These are phyloP conservation scores for Sarcodon sp. DNA, from an alignment of 768 basidiomycete species.

Conservation along the genomic window DNA sequence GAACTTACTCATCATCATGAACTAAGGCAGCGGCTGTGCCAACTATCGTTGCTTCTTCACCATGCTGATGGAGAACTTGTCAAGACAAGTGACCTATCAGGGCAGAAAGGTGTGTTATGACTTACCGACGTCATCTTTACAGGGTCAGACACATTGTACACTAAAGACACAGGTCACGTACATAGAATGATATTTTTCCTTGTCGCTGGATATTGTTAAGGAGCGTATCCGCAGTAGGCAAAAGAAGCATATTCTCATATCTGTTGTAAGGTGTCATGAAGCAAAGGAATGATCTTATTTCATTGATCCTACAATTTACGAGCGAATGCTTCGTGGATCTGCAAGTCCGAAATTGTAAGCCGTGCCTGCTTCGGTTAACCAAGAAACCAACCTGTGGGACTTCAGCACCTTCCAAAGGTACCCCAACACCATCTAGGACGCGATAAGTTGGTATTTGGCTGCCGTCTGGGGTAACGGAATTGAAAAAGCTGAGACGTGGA, in stretches of 20 bases:
- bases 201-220: constrained; percentile 90
- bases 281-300: not conserved
- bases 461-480: constrained; percentile 50
- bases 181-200: constrained; percentile 87
- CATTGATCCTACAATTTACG: constrained; percentile 36
- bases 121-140: constrained; percentile 73
- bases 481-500: constrained; percentile 65
- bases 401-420: constrained; percentile 58
- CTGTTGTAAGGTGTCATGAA: constrained; percentile 16
- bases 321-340: constrained; percentile 63
- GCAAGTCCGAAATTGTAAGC: constrained; percentile 3
- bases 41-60: constrained; percentile 84
- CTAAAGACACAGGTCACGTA: constrained; percentile 21
- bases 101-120: constrained; percentile 1
- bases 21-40: constrained; percentile 83
- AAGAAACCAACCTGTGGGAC: constrained; percentile 51
- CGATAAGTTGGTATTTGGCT: constrained; percentile 77
- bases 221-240: constrained; percentile 78
- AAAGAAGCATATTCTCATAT: constrained; percentile 68
- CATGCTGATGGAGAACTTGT: constrained; percentile 35
- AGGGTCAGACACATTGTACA: not conserved
- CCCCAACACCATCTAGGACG: constrained; percentile 71
- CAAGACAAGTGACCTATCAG: not conserved
- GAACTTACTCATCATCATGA: constrained; percentile 69
- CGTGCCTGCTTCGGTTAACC: not conserved